Evolutionary conservation across 495 filamentous ascomycete genomes (phyloP).

Genomic region (Penicillium fimorum): DNA sequence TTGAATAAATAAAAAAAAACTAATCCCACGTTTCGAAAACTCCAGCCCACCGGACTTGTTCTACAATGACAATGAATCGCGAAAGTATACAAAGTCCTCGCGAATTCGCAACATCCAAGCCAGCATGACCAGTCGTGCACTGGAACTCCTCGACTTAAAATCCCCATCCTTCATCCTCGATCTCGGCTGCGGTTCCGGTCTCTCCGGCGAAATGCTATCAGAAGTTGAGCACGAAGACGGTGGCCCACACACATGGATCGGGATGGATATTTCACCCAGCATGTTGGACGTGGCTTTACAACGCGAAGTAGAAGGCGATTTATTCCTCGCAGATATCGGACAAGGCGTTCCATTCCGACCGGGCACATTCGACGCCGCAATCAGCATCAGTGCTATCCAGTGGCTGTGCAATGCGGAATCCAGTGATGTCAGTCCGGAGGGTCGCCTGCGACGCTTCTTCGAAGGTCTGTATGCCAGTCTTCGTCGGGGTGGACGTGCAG

Average conservation of each 20-base stretch:
- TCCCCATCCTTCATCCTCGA: slow-evolving; percentile 86
- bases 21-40: slow-evolving; percentile 1
- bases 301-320: slow-evolving; percentile 86
- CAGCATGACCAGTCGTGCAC: slow-evolving; percentile 87
- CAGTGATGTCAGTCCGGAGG: slow-evolving; percentile 73
- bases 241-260: slow-evolving; percentile 88
- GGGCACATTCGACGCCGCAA: slow-evolving; percentile 90
- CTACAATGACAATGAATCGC: slow-evolving; percentile 92
- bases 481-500: slow-evolving; percentile 81
- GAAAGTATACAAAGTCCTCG: slow-evolving; percentile 96
- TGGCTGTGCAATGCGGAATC: slow-evolving; percentile 97
- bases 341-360: slow-evolving; percentile 94
- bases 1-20: background rate
- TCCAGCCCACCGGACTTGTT: slow-evolving; percentile 86
- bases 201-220: slow-evolving; percentile 90
- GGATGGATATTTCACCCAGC: slow-evolving; percentile 88
- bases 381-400: slow-evolving; percentile 91
- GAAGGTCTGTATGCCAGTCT: slow-evolving; percentile 85
- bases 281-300: slow-evolving; percentile 94
- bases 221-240: slow-evolving; percentile 61
- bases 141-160: slow-evolving; percentile 81
- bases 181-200: slow-evolving; percentile 90
- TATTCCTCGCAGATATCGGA: slow-evolving; percentile 89
- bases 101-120: slow-evolving; percentile 94
- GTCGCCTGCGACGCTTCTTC: slow-evolving; percentile 81